A percentile compares a stretch with the other conserved stretches of the same genome.
Evolutionary conservation across 768 basidiomycete genomes (phyloP).

Genomic region (Hygrocybe coccinea): DNA sequence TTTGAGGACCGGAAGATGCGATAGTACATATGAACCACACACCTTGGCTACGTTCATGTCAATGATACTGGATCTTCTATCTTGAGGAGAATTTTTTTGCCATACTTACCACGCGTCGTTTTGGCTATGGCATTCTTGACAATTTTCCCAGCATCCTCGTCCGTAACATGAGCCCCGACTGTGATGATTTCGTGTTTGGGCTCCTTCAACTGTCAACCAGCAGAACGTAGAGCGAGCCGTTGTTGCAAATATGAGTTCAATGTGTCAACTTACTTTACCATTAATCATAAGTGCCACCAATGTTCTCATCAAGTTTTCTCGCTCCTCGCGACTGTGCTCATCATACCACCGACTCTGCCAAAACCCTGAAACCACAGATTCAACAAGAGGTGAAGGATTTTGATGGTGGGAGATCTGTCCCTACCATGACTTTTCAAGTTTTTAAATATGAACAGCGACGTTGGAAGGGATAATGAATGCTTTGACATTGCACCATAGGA

Average conservation of each 20-base stretch:
- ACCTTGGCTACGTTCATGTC: too few relatives aligned
- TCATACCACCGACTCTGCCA: constrained; percentile 75
- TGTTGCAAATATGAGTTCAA: background rate
- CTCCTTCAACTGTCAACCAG: constrained; percentile 52
- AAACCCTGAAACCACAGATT: constrained; percentile 38
- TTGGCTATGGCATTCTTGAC: constrained; percentile 46
- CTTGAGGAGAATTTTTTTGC: constrained; percentile 42
- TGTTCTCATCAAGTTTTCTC: constrained; percentile 45
- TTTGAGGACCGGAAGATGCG: constrained; percentile 83
- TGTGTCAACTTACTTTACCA: constrained; percentile 41
- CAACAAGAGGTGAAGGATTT: background rate
- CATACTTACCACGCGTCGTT: constrained; percentile 34
- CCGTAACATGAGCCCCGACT: constrained; percentile 38
- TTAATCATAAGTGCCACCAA: constrained; percentile 50
- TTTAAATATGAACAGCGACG: constrained; percentile 80
- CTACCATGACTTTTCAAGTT: constrained; percentile 60
- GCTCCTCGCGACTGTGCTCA: constrained; percentile 43
- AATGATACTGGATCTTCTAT: constrained; percentile 22
- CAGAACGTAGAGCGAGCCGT: background rate
- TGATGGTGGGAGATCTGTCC: background rate
- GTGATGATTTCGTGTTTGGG: constrained; percentile 67
- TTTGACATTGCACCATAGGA: constrained; percentile 93
- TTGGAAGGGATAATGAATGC: constrained; percentile 69
- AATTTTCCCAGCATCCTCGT: constrained; percentile 39
- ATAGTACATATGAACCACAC: constrained; percentile 26